A percentile compares a stretch with the other conserved stretches of the same genome.
phyloP scores from a whole-genome alignment of 2,329 filamentous ascomycete species.

The Cladorrhinum sp. region DNA sequence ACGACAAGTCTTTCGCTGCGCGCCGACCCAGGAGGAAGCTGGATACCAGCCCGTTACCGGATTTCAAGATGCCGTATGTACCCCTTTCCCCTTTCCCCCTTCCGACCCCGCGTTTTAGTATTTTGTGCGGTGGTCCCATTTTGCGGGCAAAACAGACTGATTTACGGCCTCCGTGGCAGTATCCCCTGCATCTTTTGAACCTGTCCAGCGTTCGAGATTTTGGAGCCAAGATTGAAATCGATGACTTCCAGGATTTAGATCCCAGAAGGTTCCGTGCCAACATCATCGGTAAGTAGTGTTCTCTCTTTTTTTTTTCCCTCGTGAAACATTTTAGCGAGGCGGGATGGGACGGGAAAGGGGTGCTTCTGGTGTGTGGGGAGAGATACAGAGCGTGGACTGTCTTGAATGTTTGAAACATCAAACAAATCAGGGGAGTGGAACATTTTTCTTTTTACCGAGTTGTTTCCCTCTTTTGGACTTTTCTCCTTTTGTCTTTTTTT shows the following conservation, averaged over 20 bases:
- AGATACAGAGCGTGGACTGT: background rate
- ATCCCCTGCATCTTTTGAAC: slow-evolving; percentile 67
- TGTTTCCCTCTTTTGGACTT: background rate
- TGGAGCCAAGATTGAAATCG: slow-evolving; percentile 53
- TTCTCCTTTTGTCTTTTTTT: background rate
- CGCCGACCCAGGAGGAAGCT: slow-evolving; percentile 54
- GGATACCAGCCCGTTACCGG: slow-evolving; percentile 64
- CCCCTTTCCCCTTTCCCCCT: background rate
- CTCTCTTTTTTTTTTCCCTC: background rate
- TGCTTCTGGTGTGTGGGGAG: background rate
- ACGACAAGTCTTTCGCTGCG: slow-evolving; percentile 58
- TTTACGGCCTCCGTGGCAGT: slow-evolving; percentile 40
- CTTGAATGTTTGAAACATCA: background rate
- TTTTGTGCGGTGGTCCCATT: slow-evolving; percentile 13
- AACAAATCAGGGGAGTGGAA: background rate
- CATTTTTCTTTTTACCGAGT: background rate
- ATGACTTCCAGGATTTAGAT: slow-evolving; percentile 52
- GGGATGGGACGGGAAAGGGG: background rate
- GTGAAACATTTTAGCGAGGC: background rate
- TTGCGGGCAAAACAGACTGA: background rate
- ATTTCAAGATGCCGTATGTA: slow-evolving; percentile 67
- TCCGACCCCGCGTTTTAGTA: background rate
- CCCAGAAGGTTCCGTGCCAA: slow-evolving; percentile 68
- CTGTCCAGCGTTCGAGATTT: slow-evolving; percentile 62
- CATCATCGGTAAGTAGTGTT: slow-evolving; percentile 57